Conservation (phyloP, 257 asterid species). For the Sherardia arvensis region DNA sequence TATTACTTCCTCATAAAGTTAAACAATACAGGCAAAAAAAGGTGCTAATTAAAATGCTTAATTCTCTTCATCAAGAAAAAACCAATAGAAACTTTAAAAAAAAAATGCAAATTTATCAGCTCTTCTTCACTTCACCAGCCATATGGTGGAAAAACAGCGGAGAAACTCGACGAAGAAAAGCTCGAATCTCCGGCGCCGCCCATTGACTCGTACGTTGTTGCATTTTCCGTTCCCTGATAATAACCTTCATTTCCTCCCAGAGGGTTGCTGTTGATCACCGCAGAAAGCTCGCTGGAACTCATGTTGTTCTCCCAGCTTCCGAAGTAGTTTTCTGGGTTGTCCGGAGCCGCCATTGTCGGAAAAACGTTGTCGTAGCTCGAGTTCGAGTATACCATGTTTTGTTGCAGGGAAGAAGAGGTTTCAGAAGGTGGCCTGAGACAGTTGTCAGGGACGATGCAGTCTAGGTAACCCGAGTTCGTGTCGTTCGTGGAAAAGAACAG, state of each 20-base stretch:
- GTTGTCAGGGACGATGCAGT: slow-evolving; percentile 73
- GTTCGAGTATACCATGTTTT: slow-evolving; percentile 6
- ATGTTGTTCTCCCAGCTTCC: slow-evolving; percentile 30
- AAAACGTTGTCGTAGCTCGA: not conserved
- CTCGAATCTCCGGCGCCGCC: slow-evolving; percentile 15
- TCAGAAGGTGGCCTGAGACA: slow-evolving; percentile 49
- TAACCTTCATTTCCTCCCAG: slow-evolving; percentile 12
- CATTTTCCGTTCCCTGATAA: slow-evolving; percentile 8
- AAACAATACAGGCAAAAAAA: not conserved
- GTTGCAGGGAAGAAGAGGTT: not conserved
- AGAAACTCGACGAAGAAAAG: slow-evolving; percentile 21
- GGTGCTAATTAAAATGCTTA: too few relatives aligned
- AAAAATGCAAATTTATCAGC: not conserved
- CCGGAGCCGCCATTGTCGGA: slow-evolving; percentile 13
- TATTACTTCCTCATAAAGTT: slow-evolving; percentile 7
- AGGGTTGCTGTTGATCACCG: slow-evolving; percentile 32
- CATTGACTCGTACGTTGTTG: slow-evolving; percentile 22
- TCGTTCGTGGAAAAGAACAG: slow-evolving; percentile 25
- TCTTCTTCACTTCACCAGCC: slow-evolving; percentile 27
- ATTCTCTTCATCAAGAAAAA: not conserved
- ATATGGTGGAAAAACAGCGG: slow-evolving; percentile 33
- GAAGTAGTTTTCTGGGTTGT: slow-evolving; percentile 12
- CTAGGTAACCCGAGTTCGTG: slow-evolving; percentile 72
- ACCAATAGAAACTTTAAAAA: not conserved
- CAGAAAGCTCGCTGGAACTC: slow-evolving; percentile 58